phyloP scores from a whole-genome alignment of 768 basidiomycete genomes.

The Leccinum incarnatum region DNA sequence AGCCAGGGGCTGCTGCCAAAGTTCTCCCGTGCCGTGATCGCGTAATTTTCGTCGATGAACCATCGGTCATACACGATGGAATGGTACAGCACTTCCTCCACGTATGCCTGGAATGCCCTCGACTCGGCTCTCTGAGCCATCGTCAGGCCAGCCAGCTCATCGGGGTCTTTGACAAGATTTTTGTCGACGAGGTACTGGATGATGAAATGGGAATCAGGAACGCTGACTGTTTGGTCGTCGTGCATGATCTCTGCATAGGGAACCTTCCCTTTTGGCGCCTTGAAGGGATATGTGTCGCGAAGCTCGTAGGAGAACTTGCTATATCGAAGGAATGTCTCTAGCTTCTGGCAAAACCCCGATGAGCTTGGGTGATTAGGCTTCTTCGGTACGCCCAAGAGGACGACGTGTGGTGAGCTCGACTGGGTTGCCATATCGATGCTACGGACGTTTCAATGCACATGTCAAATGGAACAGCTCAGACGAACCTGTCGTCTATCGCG shows the following conservation, averaged over 20 bases:
- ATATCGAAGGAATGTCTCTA: conserved; percentile 31
- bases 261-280: conserved; percentile 34
- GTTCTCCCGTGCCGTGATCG: conserved; percentile 8
- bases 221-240: conserved; percentile 15
- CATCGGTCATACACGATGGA: conserved; percentile 33
- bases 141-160: conserved; percentile 26
- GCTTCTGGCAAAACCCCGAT: conserved; percentile 35
- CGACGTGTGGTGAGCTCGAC: conserved; percentile 18
- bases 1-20: conserved; percentile 18
- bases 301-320: conserved; percentile 28
- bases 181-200: conserved; percentile 29
- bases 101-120: conserved; percentile 33
- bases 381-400: conserved; percentile 29
- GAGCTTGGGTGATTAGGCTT: conserved; percentile 17
- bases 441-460: background rate
- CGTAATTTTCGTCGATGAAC: conserved; percentile 28
- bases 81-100: conserved; percentile 31
- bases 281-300: conserved; percentile 22
- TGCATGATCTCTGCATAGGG: conserved; percentile 32
- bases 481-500: background rate
- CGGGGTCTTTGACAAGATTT: conserved; percentile 26
- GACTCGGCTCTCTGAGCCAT: conserved; percentile 30
- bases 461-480: background rate
- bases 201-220: conserved; percentile 36
- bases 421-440: conserved; percentile 12